A percentile compares a stretch with the other conserved stretches of the same genome.
These are phyloP conservation scores for Saccharomycopsis sp. DNA, from an alignment of 805 yeast genomes.

Conservation along the genomic window DNA sequence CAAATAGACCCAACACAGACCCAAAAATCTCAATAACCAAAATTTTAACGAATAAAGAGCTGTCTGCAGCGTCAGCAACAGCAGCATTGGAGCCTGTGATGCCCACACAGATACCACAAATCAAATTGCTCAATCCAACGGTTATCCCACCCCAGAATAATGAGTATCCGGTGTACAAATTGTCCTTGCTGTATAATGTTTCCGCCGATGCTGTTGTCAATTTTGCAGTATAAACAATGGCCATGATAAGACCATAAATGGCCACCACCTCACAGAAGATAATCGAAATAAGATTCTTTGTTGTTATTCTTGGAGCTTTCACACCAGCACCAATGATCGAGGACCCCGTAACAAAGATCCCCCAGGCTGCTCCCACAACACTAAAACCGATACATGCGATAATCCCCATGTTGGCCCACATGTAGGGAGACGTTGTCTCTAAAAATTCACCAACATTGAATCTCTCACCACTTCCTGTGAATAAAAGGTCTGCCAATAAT, in stretches of 20 bases:
- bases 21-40: slow-evolving; percentile 97
- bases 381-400: slow-evolving; percentile 86
- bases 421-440: slow-evolving; percentile 79
- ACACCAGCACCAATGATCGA: slow-evolving; percentile 97
- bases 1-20: slow-evolving; percentile 89
- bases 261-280: slow-evolving; percentile 99
- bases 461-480: slow-evolving; percentile 86
- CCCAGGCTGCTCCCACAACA: slow-evolving; percentile 99
- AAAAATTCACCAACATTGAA: slow-evolving; percentile 89
- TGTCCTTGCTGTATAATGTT: slow-evolving; percentile 63
- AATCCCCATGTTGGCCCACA: slow-evolving; percentile 94
- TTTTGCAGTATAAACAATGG: slow-evolving; percentile 92
- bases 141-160: slow-evolving; percentile 98
- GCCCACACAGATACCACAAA: slow-evolving; percentile 97
- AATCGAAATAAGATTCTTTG: slow-evolving; percentile 91
- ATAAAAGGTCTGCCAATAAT: slow-evolving; percentile 42
- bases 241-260: slow-evolving; percentile 94
- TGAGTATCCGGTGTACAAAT: slow-evolving; percentile 89
- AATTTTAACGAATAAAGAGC: slow-evolving; percentile 88
- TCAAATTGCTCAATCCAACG: slow-evolving; percentile 85
- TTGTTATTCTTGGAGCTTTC: slow-evolving; percentile 92
- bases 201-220: slow-evolving; percentile 53
- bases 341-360: slow-evolving; percentile 91
- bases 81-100: slow-evolving; percentile 99
- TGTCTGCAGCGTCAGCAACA: slow-evolving; percentile 93